Conservation (phyloP, 805 yeast species). For the Hanseniaspora pseudoguilliermondii region DNA sequence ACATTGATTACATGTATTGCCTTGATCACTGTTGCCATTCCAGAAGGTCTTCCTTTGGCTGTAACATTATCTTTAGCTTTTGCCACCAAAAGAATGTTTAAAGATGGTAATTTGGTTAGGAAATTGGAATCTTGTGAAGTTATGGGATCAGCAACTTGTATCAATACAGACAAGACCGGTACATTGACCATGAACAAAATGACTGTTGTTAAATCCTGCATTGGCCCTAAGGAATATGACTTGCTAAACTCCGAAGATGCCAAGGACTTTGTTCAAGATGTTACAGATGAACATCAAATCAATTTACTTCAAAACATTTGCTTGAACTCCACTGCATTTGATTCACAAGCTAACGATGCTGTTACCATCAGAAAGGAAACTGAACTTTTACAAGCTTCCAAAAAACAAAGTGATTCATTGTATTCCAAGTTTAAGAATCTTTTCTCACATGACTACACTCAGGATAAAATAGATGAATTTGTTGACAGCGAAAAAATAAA, state of each 20-base stretch:
- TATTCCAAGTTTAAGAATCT: slow-evolving; percentile 10
- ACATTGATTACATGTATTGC: slow-evolving; percentile 86
- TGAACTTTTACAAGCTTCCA: slow-evolving; percentile 23
- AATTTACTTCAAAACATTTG: slow-evolving; percentile 45
- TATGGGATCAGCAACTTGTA: slow-evolving; percentile 96
- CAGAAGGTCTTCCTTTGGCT: slow-evolving; percentile 96
- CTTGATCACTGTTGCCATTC: slow-evolving; percentile 94
- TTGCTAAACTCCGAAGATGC: slow-evolving; percentile 28
- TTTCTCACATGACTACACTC: slow-evolving; percentile 14
- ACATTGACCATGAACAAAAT: slow-evolving; percentile 87
- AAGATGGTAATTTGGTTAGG: slow-evolving; percentile 90
- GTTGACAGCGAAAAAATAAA: slow-evolving; percentile 16
- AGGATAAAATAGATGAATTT: slow-evolving; percentile 12
- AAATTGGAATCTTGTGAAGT: slow-evolving; percentile 90
- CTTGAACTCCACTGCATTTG: slow-evolving; percentile 84
- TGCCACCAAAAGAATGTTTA: slow-evolving; percentile 96
- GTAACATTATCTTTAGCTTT: slow-evolving; percentile 93
- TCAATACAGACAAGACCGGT: slow-evolving; percentile 96
- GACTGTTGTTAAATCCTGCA: slow-evolving; percentile 71
- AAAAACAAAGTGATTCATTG: slow-evolving; percentile 13
- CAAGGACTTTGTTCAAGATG: slow-evolving; percentile 11
- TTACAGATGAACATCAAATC: slow-evolving; percentile 3
- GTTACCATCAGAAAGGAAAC: slow-evolving; percentile 13
- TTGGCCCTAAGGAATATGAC: slow-evolving; percentile 49
- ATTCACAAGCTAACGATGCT: slow-evolving; percentile 33